A percentile compares a stretch with the other conserved stretches of the same genome.
Evolutionary conservation across 169 alveolate species (phyloP).

Genomic region (Neospora caninum): DNA sequence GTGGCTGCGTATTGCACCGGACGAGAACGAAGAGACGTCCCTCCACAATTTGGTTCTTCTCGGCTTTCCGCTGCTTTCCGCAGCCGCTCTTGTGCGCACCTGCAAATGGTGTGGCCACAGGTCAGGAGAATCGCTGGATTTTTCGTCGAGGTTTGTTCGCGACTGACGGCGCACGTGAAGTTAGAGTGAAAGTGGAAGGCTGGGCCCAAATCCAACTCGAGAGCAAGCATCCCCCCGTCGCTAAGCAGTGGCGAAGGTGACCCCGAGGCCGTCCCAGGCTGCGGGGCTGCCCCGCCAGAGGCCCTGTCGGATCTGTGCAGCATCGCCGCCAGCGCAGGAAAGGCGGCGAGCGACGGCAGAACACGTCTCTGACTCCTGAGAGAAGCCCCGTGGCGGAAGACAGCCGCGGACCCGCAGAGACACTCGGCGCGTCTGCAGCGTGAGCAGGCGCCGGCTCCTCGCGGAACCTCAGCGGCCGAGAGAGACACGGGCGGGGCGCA

Average conservation of each 20-base stretch:
- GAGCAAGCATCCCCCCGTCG: slow-evolving; percentile 41
- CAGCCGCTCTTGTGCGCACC: slow-evolving; percentile 33
- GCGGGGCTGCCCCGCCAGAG: slow-evolving; percentile 34
- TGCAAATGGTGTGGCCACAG: slow-evolving; percentile 78
- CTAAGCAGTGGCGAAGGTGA: not conserved
- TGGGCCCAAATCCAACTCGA: slow-evolving; percentile 77
- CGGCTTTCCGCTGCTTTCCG: not conserved
- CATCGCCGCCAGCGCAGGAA: not conserved
- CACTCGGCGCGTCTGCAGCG: not conserved
- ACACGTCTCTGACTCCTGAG: no score
- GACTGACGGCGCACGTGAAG: slow-evolving; percentile 76
- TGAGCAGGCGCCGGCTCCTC: not conserved
- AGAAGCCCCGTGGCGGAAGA: no score
- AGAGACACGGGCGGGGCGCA: not conserved
- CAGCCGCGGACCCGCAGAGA: not conserved
- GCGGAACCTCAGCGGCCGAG: not conserved
- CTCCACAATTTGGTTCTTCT: no score
- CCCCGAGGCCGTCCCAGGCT: not conserved
- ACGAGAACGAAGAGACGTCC: no score
- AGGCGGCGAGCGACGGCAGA: not conserved
- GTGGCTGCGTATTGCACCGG: no score
- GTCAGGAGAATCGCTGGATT: slow-evolving; percentile 75
- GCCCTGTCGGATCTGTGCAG: no score
- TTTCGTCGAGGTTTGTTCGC: slow-evolving; percentile 72
- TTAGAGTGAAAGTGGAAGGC: slow-evolving; percentile 78